phyloP scores from a whole-genome alignment of 306 rosid genomes.

The Luffa acutangula region DNA sequence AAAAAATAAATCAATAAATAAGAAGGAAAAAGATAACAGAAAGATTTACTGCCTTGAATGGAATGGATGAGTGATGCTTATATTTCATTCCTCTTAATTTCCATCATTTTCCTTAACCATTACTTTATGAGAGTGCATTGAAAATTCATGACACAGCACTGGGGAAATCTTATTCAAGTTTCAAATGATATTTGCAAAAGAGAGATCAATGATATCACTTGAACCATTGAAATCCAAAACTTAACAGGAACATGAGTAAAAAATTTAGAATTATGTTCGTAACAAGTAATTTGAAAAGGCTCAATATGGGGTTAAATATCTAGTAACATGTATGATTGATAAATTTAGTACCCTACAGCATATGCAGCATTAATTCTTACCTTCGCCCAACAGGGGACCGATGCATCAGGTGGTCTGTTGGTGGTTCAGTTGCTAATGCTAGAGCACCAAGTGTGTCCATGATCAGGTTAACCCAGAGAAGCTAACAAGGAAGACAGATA shows the following conservation, averaged over 20 bases:
- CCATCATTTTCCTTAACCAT: not conserved
- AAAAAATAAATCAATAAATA: too few relatives aligned
- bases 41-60: not conserved
- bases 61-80: not conserved
- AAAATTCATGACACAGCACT: not conserved
- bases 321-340: not conserved
- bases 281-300: not conserved
- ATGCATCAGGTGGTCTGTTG: constrained; percentile 80
- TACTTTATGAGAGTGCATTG: not conserved
- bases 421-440: constrained; percentile 97
- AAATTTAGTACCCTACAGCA: not conserved
- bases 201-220: not conserved
- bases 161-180: not conserved
- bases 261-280: not conserved
- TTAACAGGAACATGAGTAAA: not conserved
- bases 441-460: constrained; percentile 99
- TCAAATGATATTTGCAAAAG: not conserved
- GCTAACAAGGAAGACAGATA: constrained; percentile 37
- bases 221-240: not conserved
- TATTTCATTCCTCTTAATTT: not conserved
- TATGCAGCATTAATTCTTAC: constrained; percentile 26
- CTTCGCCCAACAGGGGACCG: constrained; percentile 93
- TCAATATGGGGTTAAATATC: not conserved
- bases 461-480: constrained; percentile 95
- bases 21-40: too few relatives aligned